Evolutionary conservation across 192 early-diverging fungal species (phyloP), one percentile per base, ranked within the genome.

Genomic region (Spizellomyces sp.): DNA sequence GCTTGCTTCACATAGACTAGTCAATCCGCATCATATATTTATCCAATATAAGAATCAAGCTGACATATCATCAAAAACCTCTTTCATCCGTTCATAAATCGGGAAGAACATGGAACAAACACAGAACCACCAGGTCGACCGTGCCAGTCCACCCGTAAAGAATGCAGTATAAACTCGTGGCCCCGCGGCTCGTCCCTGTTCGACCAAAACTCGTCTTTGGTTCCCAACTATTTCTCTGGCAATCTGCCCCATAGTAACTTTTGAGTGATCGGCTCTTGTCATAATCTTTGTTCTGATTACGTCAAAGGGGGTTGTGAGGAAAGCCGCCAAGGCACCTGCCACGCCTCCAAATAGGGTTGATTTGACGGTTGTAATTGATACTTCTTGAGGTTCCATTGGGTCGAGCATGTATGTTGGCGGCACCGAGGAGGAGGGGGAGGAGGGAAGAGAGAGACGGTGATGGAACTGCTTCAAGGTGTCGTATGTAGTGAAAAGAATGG

Each of bases 91-190:
- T 36, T 91, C 89, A 69, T 91, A 91, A 19, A 84, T 82, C 2
- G 91, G 89, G 77, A 92, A 92, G 74, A 92, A 92, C 67, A 90
- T 90, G 21, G 86, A 87, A 68, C 91, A 92, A 21, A 92, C 88
- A 65, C 89, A 81, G 62, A 90, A 90, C 90, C 90, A 90, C 90
- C 90, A 92, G 14, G 86, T 70, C 41, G 81, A 81, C 45, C 90
- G 70, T 4, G 90, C 84, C 15, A 84, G 77, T 8, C 81, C 83
- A 8, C 90, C 90, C 0, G 78, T 72, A 74, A 90, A 92, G 79
- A 92, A 90, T 8, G 81, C 74, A 45, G 68, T 48, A 60, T 78
- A 83, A 12, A 58, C 19, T 47, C 70, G 63, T 56, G 61, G 55
- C 27, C 61, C 59, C 15, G 48, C 70, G 46, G 68, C 62, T 41